Conservation (phyloP, 495 filamentous ascomycete species). For the Mytilinidion resinicola region DNA sequence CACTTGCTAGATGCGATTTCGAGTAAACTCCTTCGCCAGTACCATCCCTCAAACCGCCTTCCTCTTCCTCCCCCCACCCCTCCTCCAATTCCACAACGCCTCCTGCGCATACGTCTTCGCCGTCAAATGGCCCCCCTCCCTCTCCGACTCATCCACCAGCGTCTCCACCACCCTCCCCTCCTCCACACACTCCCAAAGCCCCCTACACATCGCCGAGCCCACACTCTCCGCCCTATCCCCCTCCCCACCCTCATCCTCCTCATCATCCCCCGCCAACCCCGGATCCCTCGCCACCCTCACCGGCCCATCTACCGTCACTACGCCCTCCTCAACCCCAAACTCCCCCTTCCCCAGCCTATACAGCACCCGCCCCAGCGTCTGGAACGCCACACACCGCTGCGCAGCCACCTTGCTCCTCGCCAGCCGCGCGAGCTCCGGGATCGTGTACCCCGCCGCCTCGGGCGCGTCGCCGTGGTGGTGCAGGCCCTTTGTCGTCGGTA, state of each 20-base stretch:
- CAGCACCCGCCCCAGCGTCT: slow-evolving; percentile 77
- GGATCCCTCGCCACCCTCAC: slow-evolving; percentile 48
- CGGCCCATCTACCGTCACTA: slow-evolving; percentile 54
- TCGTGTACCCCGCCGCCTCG: slow-evolving; percentile 88
- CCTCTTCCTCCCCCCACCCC: slow-evolving; percentile 55
- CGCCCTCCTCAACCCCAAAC: slow-evolving; percentile 57
- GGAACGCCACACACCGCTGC: slow-evolving; percentile 87
- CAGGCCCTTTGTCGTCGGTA: slow-evolving; percentile 70
- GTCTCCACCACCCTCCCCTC: slow-evolving; percentile 68
- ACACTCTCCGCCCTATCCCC: slow-evolving; percentile 18
- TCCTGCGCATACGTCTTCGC: slow-evolving; percentile 78
- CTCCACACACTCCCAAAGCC: slow-evolving; percentile 53
- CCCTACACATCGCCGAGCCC: slow-evolving; percentile 30
- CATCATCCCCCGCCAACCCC: slow-evolving; percentile 12
- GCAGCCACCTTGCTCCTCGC: slow-evolving; percentile 74
- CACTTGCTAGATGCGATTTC: no score
- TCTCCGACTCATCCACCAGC: slow-evolving; percentile 59
- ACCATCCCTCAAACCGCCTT: slow-evolving; percentile 29
- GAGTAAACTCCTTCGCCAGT: background rate
- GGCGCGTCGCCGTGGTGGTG: slow-evolving; percentile 94
- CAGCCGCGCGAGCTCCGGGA: slow-evolving; percentile 78
- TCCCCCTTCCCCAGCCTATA: slow-evolving; percentile 75
- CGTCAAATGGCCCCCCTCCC: slow-evolving; percentile 50
- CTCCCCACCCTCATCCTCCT: slow-evolving; percentile 9
- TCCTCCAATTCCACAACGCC: slow-evolving; percentile 86